Base-by-base conservation (phyloP, 192 early-diverging fungal genomes). In the Coemansia sp. region DNA sequence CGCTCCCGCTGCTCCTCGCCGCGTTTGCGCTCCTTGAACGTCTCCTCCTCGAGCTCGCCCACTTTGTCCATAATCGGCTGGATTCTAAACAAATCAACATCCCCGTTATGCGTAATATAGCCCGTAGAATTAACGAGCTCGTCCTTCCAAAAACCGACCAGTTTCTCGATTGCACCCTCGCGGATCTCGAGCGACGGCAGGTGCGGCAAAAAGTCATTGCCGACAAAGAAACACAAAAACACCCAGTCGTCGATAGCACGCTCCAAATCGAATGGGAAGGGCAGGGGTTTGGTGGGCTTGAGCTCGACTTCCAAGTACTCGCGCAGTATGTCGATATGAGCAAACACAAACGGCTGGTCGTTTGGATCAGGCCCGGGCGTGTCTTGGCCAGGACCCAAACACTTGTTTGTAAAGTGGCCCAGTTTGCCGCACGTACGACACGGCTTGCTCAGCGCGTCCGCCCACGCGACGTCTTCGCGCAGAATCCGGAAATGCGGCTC, bases 171-270 rank as follows among this genome's bases (percentile, higher is more conserved):
- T 8, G 96, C 95, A 35, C 94, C 94, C 81, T 99, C 95, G 52
- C 91, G 90, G 52, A 98, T 98, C 64, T 96, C 92, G 49, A 99
- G 82, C 13, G 89, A 91, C 4, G 96, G 96, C 51, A 99, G 69
- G 76, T 96, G 93, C 3, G 95, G 94, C 66, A 99, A 82, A 65
- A 97, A 97, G 75, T 99, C 97, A 73, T 99, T 99, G 52, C 97
- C 97, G 16, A 99, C 94, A 82, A 99, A 99, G 81, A 96, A 97
- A 64, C 89, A 91, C 76, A 99, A 66, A 59, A 99, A 88, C 48
- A 98, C 93, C 88, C 96, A 98, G 74, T 99, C 97, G 65, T 99
- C 97, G 69, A 99, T 89, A 14, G 97, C 89, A 1, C 88, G 69
- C 68, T 99, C 96, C 20, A 99, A 65, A 61, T 96, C 88, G 75